Percentiles rank a stretch among this genome's conserved stretches.
phyloP scores from a whole-genome alignment of 2,329 filamentous ascomycete species.

The Pseudocercospora ulei region DNA sequence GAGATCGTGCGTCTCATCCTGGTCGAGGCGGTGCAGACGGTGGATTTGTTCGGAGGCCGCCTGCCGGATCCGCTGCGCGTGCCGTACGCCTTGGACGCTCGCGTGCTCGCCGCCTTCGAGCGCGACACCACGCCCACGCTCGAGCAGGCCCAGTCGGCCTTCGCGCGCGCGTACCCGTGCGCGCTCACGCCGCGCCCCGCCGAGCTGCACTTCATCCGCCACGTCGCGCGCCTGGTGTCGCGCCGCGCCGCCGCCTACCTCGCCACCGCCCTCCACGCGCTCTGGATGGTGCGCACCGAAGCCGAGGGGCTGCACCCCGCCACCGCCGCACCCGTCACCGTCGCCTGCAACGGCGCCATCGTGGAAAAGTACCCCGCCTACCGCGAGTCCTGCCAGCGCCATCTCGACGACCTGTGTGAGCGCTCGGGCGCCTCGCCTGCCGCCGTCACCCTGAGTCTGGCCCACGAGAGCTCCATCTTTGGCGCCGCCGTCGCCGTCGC shows the following conservation, averaged over 20 bases:
- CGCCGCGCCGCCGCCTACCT: slow-evolving; percentile 53
- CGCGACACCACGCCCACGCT: slow-evolving; percentile 38
- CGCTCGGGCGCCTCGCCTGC: slow-evolving; percentile 36
- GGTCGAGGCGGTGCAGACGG: slow-evolving; percentile 49
- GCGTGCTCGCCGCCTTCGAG: slow-evolving; percentile 50
- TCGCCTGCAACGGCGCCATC: slow-evolving; percentile 73
- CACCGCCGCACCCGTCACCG: slow-evolving; percentile 36
- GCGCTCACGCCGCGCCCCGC: slow-evolving; percentile 35
- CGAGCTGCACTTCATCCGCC: slow-evolving; percentile 45
- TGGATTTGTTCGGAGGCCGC: slow-evolving; percentile 49
- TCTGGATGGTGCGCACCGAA: slow-evolving; percentile 47
- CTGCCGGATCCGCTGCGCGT: slow-evolving; percentile 47
- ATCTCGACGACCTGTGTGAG: slow-evolving; percentile 50
- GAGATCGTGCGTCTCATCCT: slow-evolving; percentile 54
- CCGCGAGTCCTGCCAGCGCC: slow-evolving; percentile 51
- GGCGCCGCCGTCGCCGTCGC: slow-evolving; percentile 59
- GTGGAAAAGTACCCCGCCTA: slow-evolving; percentile 70
- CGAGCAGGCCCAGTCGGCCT: slow-evolving; percentile 37
- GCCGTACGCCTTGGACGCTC: slow-evolving; percentile 52
- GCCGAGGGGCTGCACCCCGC: slow-evolving; percentile 38
- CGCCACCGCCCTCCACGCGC: slow-evolving; percentile 53
- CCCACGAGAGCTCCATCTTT: slow-evolving; percentile 63
- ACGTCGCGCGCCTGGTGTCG: slow-evolving; percentile 47
- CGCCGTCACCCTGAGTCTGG: slow-evolving; percentile 55
- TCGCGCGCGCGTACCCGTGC: slow-evolving; percentile 47